Evolutionary conservation across 2,329 filamentous ascomycete genomes (phyloP), one percentile per base, ranked within the genome.

Genomic region (Aureobasidium leucospermi): DNA sequence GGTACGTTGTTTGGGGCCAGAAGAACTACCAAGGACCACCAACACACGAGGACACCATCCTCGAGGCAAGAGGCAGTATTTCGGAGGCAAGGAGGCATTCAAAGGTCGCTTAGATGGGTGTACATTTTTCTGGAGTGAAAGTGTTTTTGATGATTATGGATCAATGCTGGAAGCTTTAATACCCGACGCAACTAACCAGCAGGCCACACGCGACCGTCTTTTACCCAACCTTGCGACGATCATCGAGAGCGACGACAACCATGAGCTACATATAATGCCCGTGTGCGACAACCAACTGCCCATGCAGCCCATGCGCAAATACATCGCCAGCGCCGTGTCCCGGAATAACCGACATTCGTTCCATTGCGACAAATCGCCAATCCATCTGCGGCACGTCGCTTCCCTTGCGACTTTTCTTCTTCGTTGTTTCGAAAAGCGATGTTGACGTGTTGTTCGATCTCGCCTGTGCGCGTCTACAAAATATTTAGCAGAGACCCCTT

Each of bases 1-100:
- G 86, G 86, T 90, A 90, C 75, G 75, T 83, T 65, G 78, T 79
- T 55, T 88, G 85, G 85, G 87, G 87, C 36, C 81, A 82, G 73
- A 82, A 84, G 73, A 83, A 89, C 73, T 88, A 88, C 73, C 76
- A 77, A 47, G 85, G 85, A 15, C 85, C 84, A 1, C 63, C 72
- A 36, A 67, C 74, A 34, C 71, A 74, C 43, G 66, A 70, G 11
- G 70, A 71, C 48, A 68, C 71, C 9, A 66, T 63, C 16, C 55
- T 58, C 7, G 55, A 58, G 15, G 19, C 55, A 19, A 47, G 15
- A 28, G 32, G 55, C 32, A 48, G 55, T 28, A 48, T 47, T 16
- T 41, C 41, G 2, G 52, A 48, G 15, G 55, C 42, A 29, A 56
- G 52, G 28, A 56, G 52, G 29, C 29, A 38, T 16, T 46, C 52